These are phyloP conservation scores for Microdochium trichocladiopsis DNA, from an alignment of 2,329 filamentous ascomycete genomes.

Conservation along the genomic window DNA sequence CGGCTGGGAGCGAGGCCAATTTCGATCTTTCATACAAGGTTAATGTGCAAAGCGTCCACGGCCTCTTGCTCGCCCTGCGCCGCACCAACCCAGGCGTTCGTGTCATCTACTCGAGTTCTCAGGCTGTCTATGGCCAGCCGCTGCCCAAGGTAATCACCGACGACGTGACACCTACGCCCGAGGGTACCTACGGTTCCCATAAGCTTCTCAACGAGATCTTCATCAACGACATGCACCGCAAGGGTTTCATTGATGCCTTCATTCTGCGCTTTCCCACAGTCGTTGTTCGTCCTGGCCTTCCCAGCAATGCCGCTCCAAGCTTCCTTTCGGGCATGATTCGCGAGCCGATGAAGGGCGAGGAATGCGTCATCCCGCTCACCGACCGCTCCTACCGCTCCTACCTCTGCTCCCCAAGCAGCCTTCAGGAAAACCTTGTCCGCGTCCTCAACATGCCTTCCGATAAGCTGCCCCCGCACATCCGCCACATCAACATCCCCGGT, in stretches of 20 bases:
- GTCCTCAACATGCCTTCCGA: slow-evolving; percentile 29
- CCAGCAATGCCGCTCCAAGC: slow-evolving; percentile 54
- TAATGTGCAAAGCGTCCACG: slow-evolving; percentile 53
- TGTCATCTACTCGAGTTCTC: slow-evolving; percentile 54
- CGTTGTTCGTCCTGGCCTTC: slow-evolving; percentile 51
- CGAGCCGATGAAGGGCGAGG: slow-evolving; percentile 49
- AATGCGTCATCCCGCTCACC: slow-evolving; percentile 44
- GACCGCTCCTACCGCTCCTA: slow-evolving; percentile 44
- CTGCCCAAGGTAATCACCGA: slow-evolving; percentile 45
- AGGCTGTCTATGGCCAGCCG: slow-evolving; percentile 55
- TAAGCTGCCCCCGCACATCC: slow-evolving; percentile 35
- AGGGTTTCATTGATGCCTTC: slow-evolving; percentile 50
- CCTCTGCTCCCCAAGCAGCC: slow-evolving; percentile 43
- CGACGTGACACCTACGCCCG: slow-evolving; percentile 46
- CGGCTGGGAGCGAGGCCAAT: slow-evolving; percentile 53
- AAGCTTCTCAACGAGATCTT: slow-evolving; percentile 57
- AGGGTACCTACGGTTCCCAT: slow-evolving; percentile 56
- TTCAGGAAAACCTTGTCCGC: slow-evolving; percentile 46
- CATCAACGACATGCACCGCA: slow-evolving; percentile 55
- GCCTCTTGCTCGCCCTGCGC: slow-evolving; percentile 41
- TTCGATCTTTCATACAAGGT: slow-evolving; percentile 51
- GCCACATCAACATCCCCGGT: slow-evolving; percentile 52
- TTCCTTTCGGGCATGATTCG: slow-evolving; percentile 59
- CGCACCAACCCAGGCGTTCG: slow-evolving; percentile 42
- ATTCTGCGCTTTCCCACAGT: slow-evolving; percentile 54